A percentile compares a stretch with the other conserved stretches of the same genome.
These are phyloP conservation scores for Neofusicoccum laricinum DNA, from an alignment of 2,329 filamentous ascomycete genomes.

Conservation along the genomic window DNA sequence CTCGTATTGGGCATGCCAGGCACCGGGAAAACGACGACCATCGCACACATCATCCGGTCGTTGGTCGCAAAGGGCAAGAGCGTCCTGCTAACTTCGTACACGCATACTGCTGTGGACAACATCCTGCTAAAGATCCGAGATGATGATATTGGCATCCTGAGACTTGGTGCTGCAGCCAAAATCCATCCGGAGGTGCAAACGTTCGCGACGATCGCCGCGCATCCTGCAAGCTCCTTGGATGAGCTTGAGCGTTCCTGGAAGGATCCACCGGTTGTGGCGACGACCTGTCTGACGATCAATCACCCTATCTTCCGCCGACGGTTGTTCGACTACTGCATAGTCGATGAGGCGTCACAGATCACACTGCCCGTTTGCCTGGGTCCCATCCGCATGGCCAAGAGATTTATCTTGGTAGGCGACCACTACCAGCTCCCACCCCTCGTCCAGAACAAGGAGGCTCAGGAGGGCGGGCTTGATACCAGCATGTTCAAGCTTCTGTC, in stretches of 20 bases:
- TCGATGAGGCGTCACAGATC: conserved; percentile 97
- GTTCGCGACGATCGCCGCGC: conserved; percentile 76
- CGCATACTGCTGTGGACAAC: conserved; percentile 96
- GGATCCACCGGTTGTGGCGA: conserved; percentile 83
- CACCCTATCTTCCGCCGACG: conserved; percentile 86
- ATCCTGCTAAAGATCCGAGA: conserved; percentile 87
- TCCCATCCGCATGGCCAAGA: conserved; percentile 86
- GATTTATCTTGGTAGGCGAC: conserved; percentile 93
- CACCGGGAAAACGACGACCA: conserved; percentile 97
- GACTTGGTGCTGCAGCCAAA: conserved; percentile 82
- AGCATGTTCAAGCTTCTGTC: conserved; percentile 93
- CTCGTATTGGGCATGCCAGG: conserved; percentile 98
- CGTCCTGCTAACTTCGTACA: conserved; percentile 91
- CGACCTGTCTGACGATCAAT: conserved; percentile 88
- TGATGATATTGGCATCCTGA: conserved; percentile 73
- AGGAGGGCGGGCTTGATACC: conserved; percentile 81
- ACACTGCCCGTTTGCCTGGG: conserved; percentile 92
- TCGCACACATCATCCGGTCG: conserved; percentile 92
- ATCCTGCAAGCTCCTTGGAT: conserved; percentile 72
- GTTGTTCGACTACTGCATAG: conserved; percentile 95
- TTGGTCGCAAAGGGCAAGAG: conserved; percentile 87
- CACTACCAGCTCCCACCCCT: conserved; percentile 94
- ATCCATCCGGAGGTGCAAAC: conserved; percentile 83
- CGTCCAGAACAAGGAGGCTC: conserved; percentile 86
- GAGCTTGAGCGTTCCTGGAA: conserved; percentile 83